Evolutionary conservation across 495 filamentous ascomycete genomes (phyloP).

Genomic region (Neurospora sp.): DNA sequence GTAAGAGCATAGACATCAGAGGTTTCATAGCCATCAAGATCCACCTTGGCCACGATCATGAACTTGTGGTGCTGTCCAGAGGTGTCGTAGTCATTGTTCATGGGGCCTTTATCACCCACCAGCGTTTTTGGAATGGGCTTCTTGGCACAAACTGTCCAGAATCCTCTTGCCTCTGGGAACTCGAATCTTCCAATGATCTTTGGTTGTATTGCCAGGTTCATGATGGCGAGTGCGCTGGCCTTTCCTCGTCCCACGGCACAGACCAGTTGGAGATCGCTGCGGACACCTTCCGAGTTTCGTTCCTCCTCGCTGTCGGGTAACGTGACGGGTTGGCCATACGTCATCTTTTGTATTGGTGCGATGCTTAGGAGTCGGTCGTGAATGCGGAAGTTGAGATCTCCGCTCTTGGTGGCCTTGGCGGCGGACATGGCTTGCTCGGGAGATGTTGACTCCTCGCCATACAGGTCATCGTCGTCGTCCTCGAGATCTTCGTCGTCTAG

Average conservation of each 20-base stretch:
- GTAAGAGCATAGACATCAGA: slow-evolving; percentile 54
- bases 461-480: slow-evolving; percentile 47
- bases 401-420: slow-evolving; percentile 30
- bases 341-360: slow-evolving; percentile 65
- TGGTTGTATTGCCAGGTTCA: slow-evolving; percentile 67
- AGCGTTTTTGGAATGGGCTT: slow-evolving; percentile 46
- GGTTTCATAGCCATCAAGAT: slow-evolving; percentile 44
- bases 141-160: slow-evolving; percentile 56
- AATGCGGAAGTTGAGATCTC: slow-evolving; percentile 61
- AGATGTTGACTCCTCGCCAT: slow-evolving; percentile 53
- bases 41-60: slow-evolving; percentile 57
- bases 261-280: slow-evolving; percentile 58
- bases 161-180: slow-evolving; percentile 48
- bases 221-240: slow-evolving; percentile 59
- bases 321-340: slow-evolving; percentile 45
- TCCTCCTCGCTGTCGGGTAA: slow-evolving; percentile 35
- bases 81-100: slow-evolving; percentile 40
- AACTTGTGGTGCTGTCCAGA: slow-evolving; percentile 54
- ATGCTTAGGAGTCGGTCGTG: slow-evolving; percentile 69
- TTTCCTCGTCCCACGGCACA: slow-evolving; percentile 58
- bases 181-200: slow-evolving; percentile 50
- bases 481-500: slow-evolving; percentile 42
- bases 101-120: slow-evolving; percentile 39
- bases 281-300: slow-evolving; percentile 31
- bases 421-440: slow-evolving; percentile 18